Evolutionary conservation across 306 rosid species (phyloP).

Genomic region (Fagus crenata): DNA sequence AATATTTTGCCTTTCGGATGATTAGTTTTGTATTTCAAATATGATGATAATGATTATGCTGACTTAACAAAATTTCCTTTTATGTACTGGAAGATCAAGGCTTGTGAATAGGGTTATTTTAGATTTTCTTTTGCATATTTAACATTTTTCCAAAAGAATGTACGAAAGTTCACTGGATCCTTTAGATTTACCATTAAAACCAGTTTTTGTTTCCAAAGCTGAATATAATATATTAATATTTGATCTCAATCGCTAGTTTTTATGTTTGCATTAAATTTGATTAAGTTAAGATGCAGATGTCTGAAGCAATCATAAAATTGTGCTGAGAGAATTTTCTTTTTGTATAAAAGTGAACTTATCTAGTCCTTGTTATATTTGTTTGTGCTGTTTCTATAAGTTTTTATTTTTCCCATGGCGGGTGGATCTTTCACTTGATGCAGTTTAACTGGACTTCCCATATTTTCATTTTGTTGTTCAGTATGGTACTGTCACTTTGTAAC

Average conservation of each 20-base stretch:
- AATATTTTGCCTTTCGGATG: too few species aligned
- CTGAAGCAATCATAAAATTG: background rate
- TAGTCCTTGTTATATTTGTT: background rate
- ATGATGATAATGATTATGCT: too few species aligned
- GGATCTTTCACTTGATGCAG: slow-evolving; percentile 4
- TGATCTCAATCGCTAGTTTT: background rate
- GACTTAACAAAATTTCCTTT: background rate
- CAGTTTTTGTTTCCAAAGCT: background rate
- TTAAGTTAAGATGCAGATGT: slow-evolving; percentile 1
- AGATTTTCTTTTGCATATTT: too few species aligned
- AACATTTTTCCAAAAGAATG: background rate
- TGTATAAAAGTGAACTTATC: background rate
- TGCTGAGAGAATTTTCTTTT: background rate
- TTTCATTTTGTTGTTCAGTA: slow-evolving; percentile 2
- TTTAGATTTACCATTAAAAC: background rate
- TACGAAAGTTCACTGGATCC: background rate
- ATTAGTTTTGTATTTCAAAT: too few species aligned
- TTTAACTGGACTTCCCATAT: background rate
- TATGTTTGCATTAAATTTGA: background rate
- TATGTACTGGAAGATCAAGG: background rate
- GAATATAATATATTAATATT: background rate
- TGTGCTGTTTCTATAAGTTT: background rate
- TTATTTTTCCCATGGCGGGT: background rate
- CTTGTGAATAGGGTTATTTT: background rate
- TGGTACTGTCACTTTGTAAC: background rate